phyloP scores from a whole-genome alignment of 2,329 filamentous ascomycete genomes.

The Aspergillus eucalypticola region DNA sequence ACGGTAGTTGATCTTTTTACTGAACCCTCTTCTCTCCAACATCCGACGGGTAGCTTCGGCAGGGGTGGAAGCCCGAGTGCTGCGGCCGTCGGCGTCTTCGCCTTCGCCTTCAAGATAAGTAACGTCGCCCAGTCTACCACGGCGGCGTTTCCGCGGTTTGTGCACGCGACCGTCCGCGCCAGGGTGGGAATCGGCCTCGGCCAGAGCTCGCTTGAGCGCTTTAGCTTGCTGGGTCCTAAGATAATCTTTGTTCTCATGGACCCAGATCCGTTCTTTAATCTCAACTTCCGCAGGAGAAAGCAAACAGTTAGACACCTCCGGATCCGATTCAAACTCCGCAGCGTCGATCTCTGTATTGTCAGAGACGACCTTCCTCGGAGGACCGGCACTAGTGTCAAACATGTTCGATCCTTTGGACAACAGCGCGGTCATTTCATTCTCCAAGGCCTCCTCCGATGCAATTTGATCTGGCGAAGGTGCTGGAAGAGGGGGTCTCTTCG shows the following conservation, averaged over 20 bases:
- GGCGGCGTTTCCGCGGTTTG: conserved; percentile 54
- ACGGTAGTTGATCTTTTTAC: conserved; percentile 72
- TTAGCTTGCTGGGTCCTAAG: conserved; percentile 84
- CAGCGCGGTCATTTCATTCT: conserved; percentile 69
- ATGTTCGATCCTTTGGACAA: conserved; percentile 49
- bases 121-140: conserved; percentile 50
- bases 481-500: conserved; percentile 39
- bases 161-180: conserved; percentile 23
- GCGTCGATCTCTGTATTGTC: conserved; percentile 63
- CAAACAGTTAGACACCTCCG: conserved; percentile 79
- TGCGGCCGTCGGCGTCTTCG: conserved; percentile 64
- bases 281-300: conserved; percentile 71
- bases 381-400: conserved; percentile 29
- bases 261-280: conserved; percentile 90
- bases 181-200: conserved; percentile 50
- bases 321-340: conserved; percentile 85
- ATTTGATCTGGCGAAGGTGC: conserved; percentile 61
- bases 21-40: conserved; percentile 67
- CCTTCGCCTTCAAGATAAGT: conserved; percentile 48
- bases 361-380: conserved; percentile 53
- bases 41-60: conserved; percentile 69
- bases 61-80: conserved; percentile 65
- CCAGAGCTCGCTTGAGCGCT: conserved; percentile 69
- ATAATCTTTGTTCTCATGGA: conserved; percentile 93
- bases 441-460: conserved; percentile 61